A percentile compares a stretch with the other conserved stretches of the same genome.
phyloP scores from a whole-genome alignment of 2,329 filamentous ascomycete genomes.

The Amesomyces nigricolor region DNA sequence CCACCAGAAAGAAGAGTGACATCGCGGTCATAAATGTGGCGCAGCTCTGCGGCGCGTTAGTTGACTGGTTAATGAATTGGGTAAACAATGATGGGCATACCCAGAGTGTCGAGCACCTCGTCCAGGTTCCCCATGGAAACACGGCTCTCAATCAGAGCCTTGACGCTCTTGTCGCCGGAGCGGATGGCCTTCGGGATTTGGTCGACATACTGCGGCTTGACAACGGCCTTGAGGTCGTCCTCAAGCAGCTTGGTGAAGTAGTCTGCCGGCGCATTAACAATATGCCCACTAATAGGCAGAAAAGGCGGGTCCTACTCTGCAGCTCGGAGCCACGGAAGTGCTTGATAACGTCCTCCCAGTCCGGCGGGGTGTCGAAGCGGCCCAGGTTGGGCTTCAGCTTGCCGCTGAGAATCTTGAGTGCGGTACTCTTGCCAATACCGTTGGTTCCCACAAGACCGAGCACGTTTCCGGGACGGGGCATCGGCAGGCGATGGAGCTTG shows the following conservation, averaged over 20 bases:
- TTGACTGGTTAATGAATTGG: background rate
- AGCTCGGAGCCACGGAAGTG: slow-evolving; percentile 96
- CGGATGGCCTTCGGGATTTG: slow-evolving; percentile 93
- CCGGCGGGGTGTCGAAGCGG: slow-evolving; percentile 89
- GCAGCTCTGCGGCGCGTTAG: slow-evolving; percentile 54
- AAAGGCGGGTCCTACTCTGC: slow-evolving; percentile 59
- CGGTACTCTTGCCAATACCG: slow-evolving; percentile 99
- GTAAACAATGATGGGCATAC: slow-evolving; percentile 33
- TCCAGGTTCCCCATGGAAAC: slow-evolving; percentile 73
- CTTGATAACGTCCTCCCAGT: slow-evolving; percentile 99
- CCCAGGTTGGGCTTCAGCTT: slow-evolving; percentile 98
- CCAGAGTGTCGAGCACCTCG: slow-evolving; percentile 74
- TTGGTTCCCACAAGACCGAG: slow-evolving; percentile 96
- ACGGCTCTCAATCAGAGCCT: slow-evolving; percentile 69
- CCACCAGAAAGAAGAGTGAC: slow-evolving; percentile 88
- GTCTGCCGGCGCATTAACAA: slow-evolving; percentile 47
- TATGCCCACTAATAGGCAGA: slow-evolving; percentile 9
- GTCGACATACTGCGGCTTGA: slow-evolving; percentile 99
- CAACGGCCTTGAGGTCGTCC: slow-evolving; percentile 93
- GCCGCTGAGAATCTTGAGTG: slow-evolving; percentile 94
- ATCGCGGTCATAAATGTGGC: slow-evolving; percentile 87
- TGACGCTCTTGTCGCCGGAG: slow-evolving; percentile 72
- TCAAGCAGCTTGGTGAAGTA: slow-evolving; percentile 99
- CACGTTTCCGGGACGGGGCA: slow-evolving; percentile 91
- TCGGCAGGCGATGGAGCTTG: slow-evolving; percentile 95